Percentiles rank a stretch among this genome's conserved stretches.
Evolutionary conservation across 106 monocot genomes (phyloP).

Genomic region (Platanthera zijinensis): DNA sequence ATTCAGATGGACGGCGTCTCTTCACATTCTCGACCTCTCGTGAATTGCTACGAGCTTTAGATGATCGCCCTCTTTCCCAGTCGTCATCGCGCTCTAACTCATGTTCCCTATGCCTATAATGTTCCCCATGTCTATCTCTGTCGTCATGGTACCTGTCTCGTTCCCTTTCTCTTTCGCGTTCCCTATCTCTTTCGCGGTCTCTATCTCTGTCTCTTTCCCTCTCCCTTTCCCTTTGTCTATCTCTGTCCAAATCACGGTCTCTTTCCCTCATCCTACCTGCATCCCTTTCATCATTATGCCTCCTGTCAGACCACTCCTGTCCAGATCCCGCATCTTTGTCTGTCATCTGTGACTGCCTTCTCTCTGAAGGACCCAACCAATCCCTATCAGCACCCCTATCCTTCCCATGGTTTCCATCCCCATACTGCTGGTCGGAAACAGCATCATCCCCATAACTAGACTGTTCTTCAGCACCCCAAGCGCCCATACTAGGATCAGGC

Average conservation of each 20-base stretch:
- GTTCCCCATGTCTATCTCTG: conserved; percentile 42
- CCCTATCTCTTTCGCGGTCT: conserved; percentile 28
- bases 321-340: conserved; percentile 38
- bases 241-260: conserved; percentile 33
- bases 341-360: conserved; percentile 24
- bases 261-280: conserved; percentile 32
- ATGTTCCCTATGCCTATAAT: conserved; percentile 40
- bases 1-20: conserved; percentile 54
- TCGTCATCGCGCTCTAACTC: conserved; percentile 33
- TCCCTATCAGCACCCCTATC: conserved; percentile 47
- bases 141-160: conserved; percentile 65
- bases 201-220: conserved; percentile 27
- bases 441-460: conserved; percentile 68
- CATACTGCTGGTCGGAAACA: conserved; percentile 50
- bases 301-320: conserved; percentile 23
- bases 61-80: conserved; percentile 30
- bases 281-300: conserved; percentile 9
- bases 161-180: conserved; percentile 36
- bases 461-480: conserved; percentile 41
- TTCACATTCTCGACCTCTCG: conserved; percentile 76
- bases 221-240: conserved; percentile 25
- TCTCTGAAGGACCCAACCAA: conserved; percentile 37
- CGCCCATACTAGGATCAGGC: conserved; percentile 35
- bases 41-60: conserved; percentile 53
- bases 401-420: conserved; percentile 49